A percentile compares a stretch with the other conserved stretches of the same genome.
phyloP scores from a whole-genome alignment of 2,329 filamentous ascomycete genomes.

The Dissoconium aciculare region DNA sequence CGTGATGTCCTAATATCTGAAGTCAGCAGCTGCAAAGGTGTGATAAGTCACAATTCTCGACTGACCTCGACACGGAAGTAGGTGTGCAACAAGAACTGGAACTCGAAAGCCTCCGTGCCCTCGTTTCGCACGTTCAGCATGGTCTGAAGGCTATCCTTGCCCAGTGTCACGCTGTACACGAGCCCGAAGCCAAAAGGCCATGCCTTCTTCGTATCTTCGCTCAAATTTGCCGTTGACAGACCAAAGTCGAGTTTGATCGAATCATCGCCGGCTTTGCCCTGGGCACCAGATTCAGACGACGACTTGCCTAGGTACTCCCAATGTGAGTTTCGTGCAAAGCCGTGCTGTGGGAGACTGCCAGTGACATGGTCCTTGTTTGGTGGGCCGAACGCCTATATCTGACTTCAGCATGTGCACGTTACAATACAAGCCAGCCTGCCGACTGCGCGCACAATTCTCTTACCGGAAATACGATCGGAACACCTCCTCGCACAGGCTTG shows the following conservation, averaged over 20 bases:
- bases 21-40: slow-evolving; percentile 5
- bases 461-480: slow-evolving; percentile 88
- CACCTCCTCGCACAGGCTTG: slow-evolving; percentile 80
- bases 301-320: slow-evolving; percentile 95
- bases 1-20: slow-evolving; percentile 53
- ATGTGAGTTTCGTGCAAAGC: slow-evolving; percentile 73
- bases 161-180: slow-evolving; percentile 83
- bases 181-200: slow-evolving; percentile 85
- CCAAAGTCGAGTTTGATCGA: slow-evolving; percentile 93
- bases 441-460: too few species aligned
- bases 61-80: slow-evolving; percentile 70
- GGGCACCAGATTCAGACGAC: slow-evolving; percentile 43
- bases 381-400: slow-evolving; percentile 66
- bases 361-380: slow-evolving; percentile 64
- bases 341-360: slow-evolving; percentile 72
- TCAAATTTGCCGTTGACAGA: slow-evolving; percentile 58
- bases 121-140: slow-evolving; percentile 81
- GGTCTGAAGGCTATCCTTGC: slow-evolving; percentile 52
- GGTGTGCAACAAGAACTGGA: slow-evolving; percentile 80
- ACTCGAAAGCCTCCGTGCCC: slow-evolving; percentile 68
- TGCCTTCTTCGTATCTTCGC: slow-evolving; percentile 49
- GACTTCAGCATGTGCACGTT: slow-evolving; percentile 2
- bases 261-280: slow-evolving; percentile 37
- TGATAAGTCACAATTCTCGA: too few species aligned
- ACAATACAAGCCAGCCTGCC: too few species aligned